Evolutionary conservation across 164 flowering plant species (phyloP).

Genomic region (Vitis amurensis): DNA sequence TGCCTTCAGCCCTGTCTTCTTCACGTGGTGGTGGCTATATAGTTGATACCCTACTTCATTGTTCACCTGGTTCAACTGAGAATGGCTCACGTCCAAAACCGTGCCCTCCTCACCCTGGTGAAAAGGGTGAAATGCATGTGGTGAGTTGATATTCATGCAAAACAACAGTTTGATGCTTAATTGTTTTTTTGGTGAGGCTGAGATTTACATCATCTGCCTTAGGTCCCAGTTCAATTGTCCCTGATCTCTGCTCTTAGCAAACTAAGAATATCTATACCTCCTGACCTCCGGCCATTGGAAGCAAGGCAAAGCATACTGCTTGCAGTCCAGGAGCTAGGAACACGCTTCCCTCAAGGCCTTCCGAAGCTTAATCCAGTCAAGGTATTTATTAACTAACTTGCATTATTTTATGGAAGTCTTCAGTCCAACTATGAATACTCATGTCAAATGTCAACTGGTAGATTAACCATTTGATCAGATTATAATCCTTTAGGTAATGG

Average conservation of each 20-base stretch:
- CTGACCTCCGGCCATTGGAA: conserved; percentile 91
- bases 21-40: conserved; percentile 75
- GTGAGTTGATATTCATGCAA: conserved; percentile 56
- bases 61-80: conserved; percentile 76
- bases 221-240: conserved; percentile 96
- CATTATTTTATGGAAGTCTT: no score
- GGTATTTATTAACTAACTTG: conserved; percentile 34
- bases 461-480: no score
- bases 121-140: conserved; percentile 99
- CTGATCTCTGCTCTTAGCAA: conserved; percentile 84
- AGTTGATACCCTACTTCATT: conserved; percentile 92
- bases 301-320: conserved; percentile 82
- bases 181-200: background rate
- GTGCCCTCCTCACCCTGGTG: conserved; percentile 88
- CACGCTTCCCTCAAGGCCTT: conserved; percentile 81
- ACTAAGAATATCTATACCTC: conserved; percentile 70
- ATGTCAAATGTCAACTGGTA: no score
- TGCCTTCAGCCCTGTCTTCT: conserved; percentile 46
- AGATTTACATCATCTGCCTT: conserved; percentile 14
- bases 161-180: conserved; percentile 10
- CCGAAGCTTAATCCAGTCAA: conserved; percentile 96
- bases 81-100: conserved; percentile 90
- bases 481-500: no score
- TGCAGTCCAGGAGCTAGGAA: conserved; percentile 75
- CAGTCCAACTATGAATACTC: no score